These are phyloP conservation scores for Syzygium malaccense DNA, from an alignment of 441 rosid genomes.

Conservation along the genomic window DNA sequence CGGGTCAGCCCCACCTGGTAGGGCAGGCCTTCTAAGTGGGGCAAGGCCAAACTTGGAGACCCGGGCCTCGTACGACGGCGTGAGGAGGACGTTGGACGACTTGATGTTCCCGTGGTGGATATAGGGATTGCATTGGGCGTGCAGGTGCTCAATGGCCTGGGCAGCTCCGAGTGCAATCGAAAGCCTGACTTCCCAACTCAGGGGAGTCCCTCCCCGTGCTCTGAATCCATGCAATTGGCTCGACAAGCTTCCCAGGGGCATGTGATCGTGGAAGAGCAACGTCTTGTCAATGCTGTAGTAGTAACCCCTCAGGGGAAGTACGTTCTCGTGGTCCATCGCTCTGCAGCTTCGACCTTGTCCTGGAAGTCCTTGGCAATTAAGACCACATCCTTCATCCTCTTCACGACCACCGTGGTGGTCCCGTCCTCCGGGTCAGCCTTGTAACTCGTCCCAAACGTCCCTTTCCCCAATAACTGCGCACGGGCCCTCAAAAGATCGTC, in stretches of 20 bases:
- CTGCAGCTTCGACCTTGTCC: background rate
- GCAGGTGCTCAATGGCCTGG: background rate
- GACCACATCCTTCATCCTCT: background rate
- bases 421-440: background rate
- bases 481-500: background rate
- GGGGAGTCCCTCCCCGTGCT: background rate
- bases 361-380: background rate
- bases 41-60: background rate
- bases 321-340: background rate
- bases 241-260: background rate
- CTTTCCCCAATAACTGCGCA: background rate
- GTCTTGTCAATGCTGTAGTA: fast-evolving
- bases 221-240: background rate
- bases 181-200: background rate
- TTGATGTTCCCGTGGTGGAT: background rate
- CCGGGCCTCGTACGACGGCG: background rate
- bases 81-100: background rate
- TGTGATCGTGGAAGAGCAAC: background rate
- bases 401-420: background rate
- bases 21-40: background rate
- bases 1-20: too few species aligned
- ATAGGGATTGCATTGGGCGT: background rate
- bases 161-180: too few species aligned
- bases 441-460: background rate
- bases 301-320: background rate